Evolutionary conservation across 2,329 filamentous ascomycete genomes (phyloP).

Genomic region (Ceratocystis cacaofunesta): DNA sequence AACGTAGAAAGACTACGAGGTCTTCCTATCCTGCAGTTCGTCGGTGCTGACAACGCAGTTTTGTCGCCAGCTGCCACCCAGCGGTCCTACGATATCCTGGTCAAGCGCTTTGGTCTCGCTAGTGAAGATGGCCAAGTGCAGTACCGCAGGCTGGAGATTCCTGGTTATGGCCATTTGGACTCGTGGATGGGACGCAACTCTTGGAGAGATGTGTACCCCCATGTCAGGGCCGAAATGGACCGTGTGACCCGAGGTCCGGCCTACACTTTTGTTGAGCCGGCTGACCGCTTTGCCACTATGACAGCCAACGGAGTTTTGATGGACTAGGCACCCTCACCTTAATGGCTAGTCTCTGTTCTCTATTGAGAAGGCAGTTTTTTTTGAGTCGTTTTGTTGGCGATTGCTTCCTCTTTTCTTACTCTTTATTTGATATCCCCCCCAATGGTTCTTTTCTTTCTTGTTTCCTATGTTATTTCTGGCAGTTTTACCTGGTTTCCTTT

Average conservation of each 20-base stretch:
- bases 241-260: conserved; percentile 31
- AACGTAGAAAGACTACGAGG: conserved; percentile 37
- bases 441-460: conserved; percentile 4
- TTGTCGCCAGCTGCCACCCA: conserved; percentile 39
- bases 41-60: conserved; percentile 42
- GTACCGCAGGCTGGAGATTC: conserved; percentile 39
- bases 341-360: not conserved
- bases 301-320: conserved; percentile 28
- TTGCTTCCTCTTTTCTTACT: not conserved
- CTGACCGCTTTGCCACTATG: conserved; percentile 30
- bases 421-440: conserved; percentile 7
- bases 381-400: not conserved
- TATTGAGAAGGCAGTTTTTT: not conserved
- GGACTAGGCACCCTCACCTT: conserved; percentile 20
- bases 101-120: conserved; percentile 33
- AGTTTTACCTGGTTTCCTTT: conserved; percentile 4
- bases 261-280: conserved; percentile 31
- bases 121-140: conserved; percentile 24
- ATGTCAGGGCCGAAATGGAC: conserved; percentile 40
- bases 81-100: conserved; percentile 37
- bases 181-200: conserved; percentile 47
- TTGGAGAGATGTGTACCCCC: conserved; percentile 44
- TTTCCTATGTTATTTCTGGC: conserved; percentile 3
- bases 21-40: conserved; percentile 42
- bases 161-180: conserved; percentile 46